Percentiles rank a stretch among this genome's conserved stretches.
These are phyloP conservation scores for Brassica hybrid DNA, from an alignment of 441 rosid genomes.

Conservation along the genomic window DNA sequence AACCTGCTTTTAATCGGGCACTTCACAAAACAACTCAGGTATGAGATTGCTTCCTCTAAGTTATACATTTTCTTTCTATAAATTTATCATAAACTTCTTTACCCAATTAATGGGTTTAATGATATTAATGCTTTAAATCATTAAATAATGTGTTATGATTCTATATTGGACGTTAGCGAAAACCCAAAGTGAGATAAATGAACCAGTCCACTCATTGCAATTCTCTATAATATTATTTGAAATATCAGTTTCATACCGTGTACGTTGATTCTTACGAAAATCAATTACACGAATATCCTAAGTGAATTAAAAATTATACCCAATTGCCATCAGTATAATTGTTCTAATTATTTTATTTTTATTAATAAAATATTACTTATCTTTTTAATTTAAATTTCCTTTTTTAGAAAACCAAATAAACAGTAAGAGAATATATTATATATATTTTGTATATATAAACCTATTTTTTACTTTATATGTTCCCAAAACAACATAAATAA, in stretches of 20 bases:
- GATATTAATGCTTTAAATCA: background rate
- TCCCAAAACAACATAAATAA: background rate
- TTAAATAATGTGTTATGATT: background rate
- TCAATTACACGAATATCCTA: background rate
- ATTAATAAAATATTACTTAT: background rate
- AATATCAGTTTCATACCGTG: background rate
- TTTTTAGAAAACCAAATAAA: background rate
- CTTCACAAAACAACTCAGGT: conserved; percentile 16
- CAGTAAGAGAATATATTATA: background rate
- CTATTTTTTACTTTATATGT: background rate
- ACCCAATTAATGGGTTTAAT: background rate
- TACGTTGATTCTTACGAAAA: background rate
- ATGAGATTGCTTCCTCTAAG: conserved; percentile 4
- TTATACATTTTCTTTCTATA: background rate
- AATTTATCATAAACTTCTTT: conserved; percentile 2
- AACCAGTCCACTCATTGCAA: background rate
- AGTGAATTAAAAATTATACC: background rate
- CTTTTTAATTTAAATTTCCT: background rate
- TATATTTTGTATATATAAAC: background rate
- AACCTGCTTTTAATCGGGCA: conserved; percentile 20
- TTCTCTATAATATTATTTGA: background rate
- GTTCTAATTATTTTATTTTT: background rate
- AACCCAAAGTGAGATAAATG: background rate
- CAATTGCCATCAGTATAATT: background rate
- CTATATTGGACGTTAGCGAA: background rate